phyloP scores from a whole-genome alignment of 345 rosid species.

The Populus simonii region DNA sequence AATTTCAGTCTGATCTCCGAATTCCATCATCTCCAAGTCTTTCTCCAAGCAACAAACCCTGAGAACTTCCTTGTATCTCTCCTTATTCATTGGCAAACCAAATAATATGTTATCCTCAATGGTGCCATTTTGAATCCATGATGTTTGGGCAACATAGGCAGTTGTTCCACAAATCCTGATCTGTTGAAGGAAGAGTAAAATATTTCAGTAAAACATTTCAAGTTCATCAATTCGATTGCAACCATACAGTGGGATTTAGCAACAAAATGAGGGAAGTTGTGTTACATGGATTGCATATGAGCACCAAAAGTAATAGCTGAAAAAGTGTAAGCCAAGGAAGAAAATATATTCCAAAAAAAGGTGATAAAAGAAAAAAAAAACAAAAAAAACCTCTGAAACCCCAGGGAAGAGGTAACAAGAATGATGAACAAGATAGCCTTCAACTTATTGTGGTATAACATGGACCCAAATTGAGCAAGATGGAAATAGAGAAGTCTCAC shows the following conservation, averaged over 20 bases:
- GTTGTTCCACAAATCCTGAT: constrained; percentile 76
- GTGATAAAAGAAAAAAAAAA: background rate
- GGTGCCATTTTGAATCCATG: constrained; percentile 95
- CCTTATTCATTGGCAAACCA: constrained; percentile 69
- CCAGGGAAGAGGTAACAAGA: background rate
- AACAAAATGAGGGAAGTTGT: background rate
- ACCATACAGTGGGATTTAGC: background rate
- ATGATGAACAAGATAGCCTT: background rate
- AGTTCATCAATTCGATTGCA: background rate
- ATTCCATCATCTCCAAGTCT: constrained; percentile 93
- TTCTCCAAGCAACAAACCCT: constrained; percentile 77
- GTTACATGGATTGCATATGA: background rate
- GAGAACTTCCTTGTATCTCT: constrained; percentile 57
- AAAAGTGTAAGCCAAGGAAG: background rate
- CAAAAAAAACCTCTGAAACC: background rate
- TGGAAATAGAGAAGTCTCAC: background rate
- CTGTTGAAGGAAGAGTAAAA: constrained; percentile 29
- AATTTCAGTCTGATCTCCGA: constrained; percentile 89
- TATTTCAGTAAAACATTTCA: background rate
- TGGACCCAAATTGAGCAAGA: background rate
- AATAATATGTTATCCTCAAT: constrained; percentile 81
- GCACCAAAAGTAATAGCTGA: background rate
- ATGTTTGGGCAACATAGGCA: constrained; percentile 90
- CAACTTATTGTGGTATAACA: background rate
- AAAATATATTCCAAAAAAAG: background rate